Evolutionary conservation across 1,284 basidiomycete genomes (phyloP).

Genomic region (Paramarasmius palmivorus): DNA sequence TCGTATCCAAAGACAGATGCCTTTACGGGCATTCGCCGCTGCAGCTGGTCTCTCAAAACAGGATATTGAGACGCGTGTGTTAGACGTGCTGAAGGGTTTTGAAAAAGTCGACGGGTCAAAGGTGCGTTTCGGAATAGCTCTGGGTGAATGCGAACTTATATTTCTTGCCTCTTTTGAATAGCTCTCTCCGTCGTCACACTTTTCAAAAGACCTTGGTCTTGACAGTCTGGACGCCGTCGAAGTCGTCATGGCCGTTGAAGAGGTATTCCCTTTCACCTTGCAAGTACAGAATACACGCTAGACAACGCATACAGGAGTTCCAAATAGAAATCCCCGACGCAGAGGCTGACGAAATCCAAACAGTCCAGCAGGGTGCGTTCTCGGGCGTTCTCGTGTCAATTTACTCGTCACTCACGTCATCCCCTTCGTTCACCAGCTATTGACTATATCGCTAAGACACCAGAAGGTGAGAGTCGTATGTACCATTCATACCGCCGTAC

Average conservation of each 20-base stretch:
- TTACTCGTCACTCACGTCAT: conserved; percentile 17
- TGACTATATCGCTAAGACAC: conserved; percentile 95
- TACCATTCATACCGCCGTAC: conserved; percentile 22
- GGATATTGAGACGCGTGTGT: conserved; percentile 79
- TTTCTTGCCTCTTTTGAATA: conserved; percentile 31
- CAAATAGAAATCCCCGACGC: conserved; percentile 94
- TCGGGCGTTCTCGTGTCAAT: conserved; percentile 11
- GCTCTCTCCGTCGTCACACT: conserved; percentile 77
- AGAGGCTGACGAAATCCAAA: conserved; percentile 97
- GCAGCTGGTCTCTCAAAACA: conserved; percentile 74
- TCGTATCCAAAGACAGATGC: conserved; percentile 23
- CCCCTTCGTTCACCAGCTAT: conserved; percentile 63
- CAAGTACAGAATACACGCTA: conserved; percentile 7
- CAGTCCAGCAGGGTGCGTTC: conserved; percentile 85
- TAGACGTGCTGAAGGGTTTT: conserved; percentile 91
- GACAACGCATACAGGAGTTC: conserved; percentile 62
- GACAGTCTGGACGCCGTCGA: conserved; percentile 98
- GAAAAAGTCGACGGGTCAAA: conserved; percentile 92
- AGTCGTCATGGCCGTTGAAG: conserved; percentile 99
- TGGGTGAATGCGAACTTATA: conserved; percentile 13
- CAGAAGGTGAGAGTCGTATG: conserved; percentile 72
- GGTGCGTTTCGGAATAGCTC: conserved; percentile 44
- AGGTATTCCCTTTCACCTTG: conserved; percentile 52
- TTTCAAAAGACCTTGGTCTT: conserved; percentile 88
- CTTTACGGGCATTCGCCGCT: conserved; percentile 71